phyloP scores from a whole-genome alignment of 1,284 basidiomycete genomes.

The Trichosporon ovoides region DNA sequence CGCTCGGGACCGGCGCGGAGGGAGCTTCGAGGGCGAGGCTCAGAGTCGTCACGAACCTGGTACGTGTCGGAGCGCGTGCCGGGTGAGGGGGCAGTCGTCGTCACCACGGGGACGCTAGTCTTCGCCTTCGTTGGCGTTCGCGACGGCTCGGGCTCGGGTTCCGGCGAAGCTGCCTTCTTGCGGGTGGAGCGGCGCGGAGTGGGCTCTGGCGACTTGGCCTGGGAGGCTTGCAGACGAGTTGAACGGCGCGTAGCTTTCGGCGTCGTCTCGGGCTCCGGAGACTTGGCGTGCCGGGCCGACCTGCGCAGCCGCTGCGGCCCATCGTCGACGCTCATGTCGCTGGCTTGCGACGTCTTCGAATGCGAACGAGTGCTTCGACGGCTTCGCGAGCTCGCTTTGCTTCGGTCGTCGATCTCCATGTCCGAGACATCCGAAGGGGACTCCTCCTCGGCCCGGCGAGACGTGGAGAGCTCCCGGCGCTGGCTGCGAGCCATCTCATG shows the following conservation, averaged over 20 bases:
- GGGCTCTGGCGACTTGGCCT: conserved; percentile 14
- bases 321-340: conserved; percentile 13
- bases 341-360: conserved; percentile 8
- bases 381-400: conserved; percentile 5
- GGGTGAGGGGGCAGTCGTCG: conserved; percentile 42
- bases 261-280: conserved; percentile 23
- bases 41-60: conserved; percentile 30
- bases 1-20: conserved; percentile 37
- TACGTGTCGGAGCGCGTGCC: conserved; percentile 18
- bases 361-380: conserved; percentile 9
- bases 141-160: conserved; percentile 25
- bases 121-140: conserved; percentile 21
- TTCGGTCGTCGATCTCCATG: conserved; percentile 15
- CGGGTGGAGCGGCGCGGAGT: conserved; percentile 1
- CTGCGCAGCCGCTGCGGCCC: conserved; percentile 2
- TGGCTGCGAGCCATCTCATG: conserved; percentile 31
- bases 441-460: background rate
- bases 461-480: conserved; percentile 16
- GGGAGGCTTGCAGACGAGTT: conserved; percentile 19
- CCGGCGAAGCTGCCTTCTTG: conserved; percentile 11
- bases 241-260: conserved; percentile 24
- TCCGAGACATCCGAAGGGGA: conserved; percentile 15
- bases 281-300: conserved; percentile 1
- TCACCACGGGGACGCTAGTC: conserved; percentile 33
- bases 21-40: conserved; percentile 34